Base-by-base conservation (phyloP, 2,329 filamentous ascomycete genomes). In the Penicillium sp. region DNA sequence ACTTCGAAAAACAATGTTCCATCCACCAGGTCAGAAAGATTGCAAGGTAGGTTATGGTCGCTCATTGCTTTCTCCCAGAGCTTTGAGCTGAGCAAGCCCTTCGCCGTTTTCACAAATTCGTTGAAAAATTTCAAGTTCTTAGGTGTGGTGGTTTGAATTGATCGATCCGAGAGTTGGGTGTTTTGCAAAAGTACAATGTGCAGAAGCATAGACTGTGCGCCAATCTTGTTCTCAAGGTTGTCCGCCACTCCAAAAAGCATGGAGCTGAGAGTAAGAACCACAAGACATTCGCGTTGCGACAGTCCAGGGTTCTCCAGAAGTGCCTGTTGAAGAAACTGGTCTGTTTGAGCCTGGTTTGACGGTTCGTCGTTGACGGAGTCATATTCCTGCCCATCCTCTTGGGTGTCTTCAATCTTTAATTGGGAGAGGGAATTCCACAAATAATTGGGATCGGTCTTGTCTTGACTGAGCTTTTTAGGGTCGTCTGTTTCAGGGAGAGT, bases 1-100 rank as follows among this genome's bases (percentile, higher is more conserved):
- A 40, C 41, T 25, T 61, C 36, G 40, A 58, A 37, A 28, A 79
- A 75, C 6, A 83, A 63, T 37, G 82, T 75, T 7, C 84, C 84
- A 67, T 86, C 84, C 14, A 86, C 66, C 6, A 83, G 68, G 65
- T 87, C 84, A 16, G 75, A 75, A 6, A 84, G 65, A 63, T 85
- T 80, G 61, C 76, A 79, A 10, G 56, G 50, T 9, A 65, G 48
- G 14, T 60, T 30, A 30, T 55, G 57, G 12, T 62, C 44, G 4
- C 52, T 47, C 40, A 72, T 63, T 40, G 63, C 66, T 12, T 64
- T 62, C 48, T 52, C 63, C 77, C 71, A 82, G 28, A 55, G 65
- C 46, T 60, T 55, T 19, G 70, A 74, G 19, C 64, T 63, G 55
- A 83, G 61, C 38, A 79, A 61, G 36, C 56, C 61, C 28, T 68